phyloP scores from a whole-genome alignment of 108 stramenopile species.

The Poteriospumella lacustris region DNA sequence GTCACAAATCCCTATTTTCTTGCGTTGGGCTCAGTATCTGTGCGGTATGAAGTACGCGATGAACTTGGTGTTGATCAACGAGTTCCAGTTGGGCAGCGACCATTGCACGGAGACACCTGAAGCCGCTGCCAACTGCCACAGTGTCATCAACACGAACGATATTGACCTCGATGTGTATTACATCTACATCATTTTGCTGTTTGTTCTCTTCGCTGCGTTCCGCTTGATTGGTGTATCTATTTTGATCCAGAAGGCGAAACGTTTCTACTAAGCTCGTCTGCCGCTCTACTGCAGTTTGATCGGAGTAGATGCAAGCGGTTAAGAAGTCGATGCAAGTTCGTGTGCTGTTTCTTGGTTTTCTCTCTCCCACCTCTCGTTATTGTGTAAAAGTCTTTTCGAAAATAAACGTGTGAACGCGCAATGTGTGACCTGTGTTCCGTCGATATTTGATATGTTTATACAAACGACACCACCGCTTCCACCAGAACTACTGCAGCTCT shows the following conservation, averaged over 20 bases:
- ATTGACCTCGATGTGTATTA: constrained; percentile 15
- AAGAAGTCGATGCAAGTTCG: no score
- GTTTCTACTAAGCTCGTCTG: constrained; percentile 23
- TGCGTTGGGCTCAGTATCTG: constrained; percentile 41
- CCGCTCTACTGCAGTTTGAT: no score
- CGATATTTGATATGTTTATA: no score
- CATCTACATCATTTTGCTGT: constrained; percentile 31
- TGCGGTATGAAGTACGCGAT: constrained; percentile 33
- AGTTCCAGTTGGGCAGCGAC: constrained; percentile 1
- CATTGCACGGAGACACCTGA: neutral
- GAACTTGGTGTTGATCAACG: constrained; percentile 25
- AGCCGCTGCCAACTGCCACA: constrained; percentile 20
- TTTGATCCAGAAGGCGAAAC: constrained; percentile 24
- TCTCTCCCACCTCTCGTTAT: no score
- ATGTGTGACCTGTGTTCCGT: no score
- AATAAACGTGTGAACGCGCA: no score
- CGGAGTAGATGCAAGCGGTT: no score
- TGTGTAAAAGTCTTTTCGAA: no score
- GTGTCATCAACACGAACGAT: constrained; percentile 11
- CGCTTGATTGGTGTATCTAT: neutral
- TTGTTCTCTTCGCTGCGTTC: constrained; percentile 27
- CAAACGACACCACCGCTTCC: no score
- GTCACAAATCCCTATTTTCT: constrained; percentile 14
- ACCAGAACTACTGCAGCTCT: no score
- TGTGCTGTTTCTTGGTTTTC: no score